Base-by-base conservation (phyloP, 1,139 yeast species). In the Saccharomyces hybrid region DNA sequence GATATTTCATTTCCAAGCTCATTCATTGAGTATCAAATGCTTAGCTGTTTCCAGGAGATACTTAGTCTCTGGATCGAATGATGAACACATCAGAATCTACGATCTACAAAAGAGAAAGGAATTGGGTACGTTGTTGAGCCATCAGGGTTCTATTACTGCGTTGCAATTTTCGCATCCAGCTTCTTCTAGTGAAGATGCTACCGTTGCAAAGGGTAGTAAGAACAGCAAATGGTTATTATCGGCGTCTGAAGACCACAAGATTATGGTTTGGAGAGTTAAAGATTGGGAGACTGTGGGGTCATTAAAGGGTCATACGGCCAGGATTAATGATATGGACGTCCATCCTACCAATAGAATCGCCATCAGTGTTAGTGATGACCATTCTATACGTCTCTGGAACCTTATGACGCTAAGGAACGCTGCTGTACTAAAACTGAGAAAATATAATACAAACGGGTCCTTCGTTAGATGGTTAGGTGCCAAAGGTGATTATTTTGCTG, bases 371-470 rank as follows among this genome's bases (percentile, higher is more conserved):
- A 88, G 96, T 51, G 83, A 80, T 48, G 99, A 93, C 71, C 80
- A 80, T 59, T 86, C 96, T 8, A 78, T 95, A 44, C 78, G 95
- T 65, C 77, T 93, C 58, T 93, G 99, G 99, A 93, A 93, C 68
- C 76, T 95, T 62, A 90, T 93, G 98, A 91, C 98, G 3, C 96
- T 90, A n/a, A 88, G 88, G 68, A 91, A 90, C 72, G 98, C 99
- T 5, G 91, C 96, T 2, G 78, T 82, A 8, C 75, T 90, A 68
- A 89, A 86, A 65, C 76, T 91, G 53, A 84, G 80, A 64, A 88
- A 88, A 49, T 83, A 77, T 63, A 84, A 91, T 48, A 86, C 85
- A 69, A 72, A 75, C 57, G 88, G 87, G 38, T 85, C 83, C 59
- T 76, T 77, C 65, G 88, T 86, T 8, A 77, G 81, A 66, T 87